Base-by-base conservation (phyloP, 139 green algal genomes). In the Marvania coccoides region DNA sequence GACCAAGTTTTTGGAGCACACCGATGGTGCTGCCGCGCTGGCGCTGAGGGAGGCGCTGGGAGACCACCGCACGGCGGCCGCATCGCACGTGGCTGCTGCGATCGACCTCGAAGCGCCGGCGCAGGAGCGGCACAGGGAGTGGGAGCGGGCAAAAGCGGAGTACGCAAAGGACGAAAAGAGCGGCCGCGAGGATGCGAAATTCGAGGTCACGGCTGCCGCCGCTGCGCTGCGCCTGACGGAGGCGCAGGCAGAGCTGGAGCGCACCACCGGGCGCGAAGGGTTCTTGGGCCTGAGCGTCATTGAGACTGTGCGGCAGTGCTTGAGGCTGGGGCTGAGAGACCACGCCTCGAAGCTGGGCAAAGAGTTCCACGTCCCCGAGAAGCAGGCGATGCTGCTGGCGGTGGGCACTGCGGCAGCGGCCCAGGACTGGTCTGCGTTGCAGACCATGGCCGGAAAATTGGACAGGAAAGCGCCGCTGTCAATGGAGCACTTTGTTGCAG, bases 311-410 rank as follows among this genome's bases (percentile, higher is more conserved):
- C 46, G 58, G 33, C 65, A 65, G 31, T 78, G 71, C 47, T 46
- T 74, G 39, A 10, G 48, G n/a, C 58, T 78, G 26, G 65, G 71
- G 6, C 60, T 78, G 5, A 64, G 45, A n/a, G 63, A 74, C 5
- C 40, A 65, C 5, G 71, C 71, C 2, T 4, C 34, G 15, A 59
- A 61, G 30, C 36, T 78, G 13, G 63, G 29, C 6, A 66, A 40
- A 2, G 71, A 78, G 5, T 74, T 74, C 58, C 72, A 78, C 47
- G 65, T 59, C 19, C 61, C 69, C 6, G 69, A 75, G 14, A 63
- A 62, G 24, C 69, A 75, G 46, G 45, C 57, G 8, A 10, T 37
- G 36, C 38, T 78, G 65, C 46, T 78, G 2, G 24, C 33, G 3
- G 48, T 67, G 19, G 30, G 47, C 13, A 37, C 33, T 14, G 28